These are phyloP conservation scores for Pueraria montana DNA, from an alignment of 306 rosid genomes.

Conservation along the genomic window DNA sequence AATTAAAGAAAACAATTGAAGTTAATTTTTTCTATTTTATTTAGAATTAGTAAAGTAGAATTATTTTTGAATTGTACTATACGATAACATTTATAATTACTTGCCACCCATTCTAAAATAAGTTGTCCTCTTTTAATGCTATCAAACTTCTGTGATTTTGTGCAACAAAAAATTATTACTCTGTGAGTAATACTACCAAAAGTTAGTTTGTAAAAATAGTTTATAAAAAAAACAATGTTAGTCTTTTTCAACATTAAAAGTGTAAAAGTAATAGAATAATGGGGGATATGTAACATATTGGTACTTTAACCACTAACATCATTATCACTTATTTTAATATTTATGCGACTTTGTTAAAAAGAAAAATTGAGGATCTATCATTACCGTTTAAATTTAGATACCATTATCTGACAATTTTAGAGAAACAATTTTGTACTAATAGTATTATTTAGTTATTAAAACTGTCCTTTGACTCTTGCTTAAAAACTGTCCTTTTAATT, in stretches of 20 bases:
- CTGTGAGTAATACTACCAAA: neutral
- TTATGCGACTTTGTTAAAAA: neutral
- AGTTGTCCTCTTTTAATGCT: neutral
- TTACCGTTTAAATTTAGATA: neutral
- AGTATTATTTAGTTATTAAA: neutral
- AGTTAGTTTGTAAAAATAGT: neutral
- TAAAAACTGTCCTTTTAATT: neutral
- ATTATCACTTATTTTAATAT: neutral
- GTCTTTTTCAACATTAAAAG: neutral
- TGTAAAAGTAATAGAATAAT: neutral
- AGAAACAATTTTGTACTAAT: neutral
- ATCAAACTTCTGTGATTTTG: neutral
- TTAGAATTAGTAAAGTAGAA: neutral
- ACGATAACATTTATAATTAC: neutral
- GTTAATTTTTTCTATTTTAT: neutral
- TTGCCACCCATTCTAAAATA: neutral
- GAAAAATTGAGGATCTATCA: neutral
- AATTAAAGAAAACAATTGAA: neutral
- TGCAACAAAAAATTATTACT: neutral
- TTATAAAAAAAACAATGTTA: neutral
- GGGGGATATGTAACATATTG: neutral
- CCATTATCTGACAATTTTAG: neutral
- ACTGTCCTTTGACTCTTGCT: neutral
- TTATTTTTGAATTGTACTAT: neutral
- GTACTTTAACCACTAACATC: constrained; percentile 14